Conservation (phyloP, 2,329 filamentous ascomycete genomes). For the Coniosporium tulheliwenetii region DNA sequence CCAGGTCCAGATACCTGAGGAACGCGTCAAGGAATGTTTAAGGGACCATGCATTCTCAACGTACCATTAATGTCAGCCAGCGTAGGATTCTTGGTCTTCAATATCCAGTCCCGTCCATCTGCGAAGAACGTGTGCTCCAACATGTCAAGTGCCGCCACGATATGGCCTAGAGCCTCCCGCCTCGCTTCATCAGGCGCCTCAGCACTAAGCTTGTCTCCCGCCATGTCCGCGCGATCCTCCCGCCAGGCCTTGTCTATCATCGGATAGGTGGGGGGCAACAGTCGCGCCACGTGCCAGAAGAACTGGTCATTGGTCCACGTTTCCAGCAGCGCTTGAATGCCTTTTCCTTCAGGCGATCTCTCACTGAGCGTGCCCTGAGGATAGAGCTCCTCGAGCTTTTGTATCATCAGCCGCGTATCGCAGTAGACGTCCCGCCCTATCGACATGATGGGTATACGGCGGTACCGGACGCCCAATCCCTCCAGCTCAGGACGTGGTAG, state of each 20-base stretch:
- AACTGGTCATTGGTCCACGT: conserved; percentile 37
- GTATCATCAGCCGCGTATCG: conserved; percentile 12
- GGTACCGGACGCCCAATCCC: conserved; percentile 13
- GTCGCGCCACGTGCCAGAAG: conserved; percentile 32
- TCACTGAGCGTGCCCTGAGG: conserved; percentile 10
- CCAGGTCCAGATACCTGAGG: conserved; percentile 43
- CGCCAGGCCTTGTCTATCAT: conserved; percentile 40
- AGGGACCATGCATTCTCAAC: neutral
- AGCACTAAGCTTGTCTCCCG: conserved; percentile 22
- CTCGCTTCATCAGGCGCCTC: conserved; percentile 23
- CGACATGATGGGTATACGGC: conserved; percentile 14
- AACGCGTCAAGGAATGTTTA: conserved; percentile 1
- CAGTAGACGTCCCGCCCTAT: conserved; percentile 16
- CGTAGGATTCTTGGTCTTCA: conserved; percentile 33
- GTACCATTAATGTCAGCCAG: conserved; percentile 48
- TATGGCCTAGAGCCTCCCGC: conserved; percentile 37
- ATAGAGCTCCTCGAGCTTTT: conserved; percentile 41
- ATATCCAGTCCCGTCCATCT: conserved; percentile 48
- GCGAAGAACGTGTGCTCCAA: conserved; percentile 42
- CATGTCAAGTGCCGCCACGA: conserved; percentile 36
- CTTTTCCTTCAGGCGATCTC: conserved; percentile 10
- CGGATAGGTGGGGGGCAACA: conserved; percentile 38
- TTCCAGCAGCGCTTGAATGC: conserved; percentile 39
- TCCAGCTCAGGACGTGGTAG: conserved; percentile 14
- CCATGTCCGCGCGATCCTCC: conserved; percentile 34